These are phyloP conservation scores for Diaporthe ampelina DNA, from an alignment of 2,329 filamentous ascomycete species.

Conservation along the genomic window DNA sequence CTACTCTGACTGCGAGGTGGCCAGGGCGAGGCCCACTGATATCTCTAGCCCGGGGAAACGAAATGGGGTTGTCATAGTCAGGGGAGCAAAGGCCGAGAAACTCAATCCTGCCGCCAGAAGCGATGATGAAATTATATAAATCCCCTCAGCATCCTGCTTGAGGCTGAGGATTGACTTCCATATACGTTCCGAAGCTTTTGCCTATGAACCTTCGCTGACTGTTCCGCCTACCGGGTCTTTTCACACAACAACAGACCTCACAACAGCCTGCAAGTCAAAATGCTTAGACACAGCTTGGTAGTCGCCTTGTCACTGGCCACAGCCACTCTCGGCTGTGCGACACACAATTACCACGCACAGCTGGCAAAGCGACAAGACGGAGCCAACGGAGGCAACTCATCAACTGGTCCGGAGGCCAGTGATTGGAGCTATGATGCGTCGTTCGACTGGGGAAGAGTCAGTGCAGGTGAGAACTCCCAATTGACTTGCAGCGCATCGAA, in stretches of 20 bases:
- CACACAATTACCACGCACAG: conserved; percentile 14
- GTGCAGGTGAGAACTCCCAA: conserved; percentile 44
- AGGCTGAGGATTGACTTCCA: not conserved
- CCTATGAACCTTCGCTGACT: conserved; percentile 9
- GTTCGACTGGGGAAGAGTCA: conserved; percentile 57
- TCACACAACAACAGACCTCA: not conserved
- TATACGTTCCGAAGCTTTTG: not conserved
- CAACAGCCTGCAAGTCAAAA: not conserved
- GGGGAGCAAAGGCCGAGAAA: not conserved
- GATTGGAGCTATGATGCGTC: conserved; percentile 53
- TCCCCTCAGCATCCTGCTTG: not conserved
- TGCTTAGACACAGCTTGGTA: conserved; percentile 16
- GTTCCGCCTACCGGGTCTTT: conserved; percentile 17
- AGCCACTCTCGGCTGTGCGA: conserved; percentile 14
- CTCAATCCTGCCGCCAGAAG: not conserved
- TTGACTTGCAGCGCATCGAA: too few relatives aligned
- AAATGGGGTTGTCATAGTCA: not conserved
- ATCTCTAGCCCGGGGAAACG: not conserved
- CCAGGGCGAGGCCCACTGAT: conserved; percentile 8
- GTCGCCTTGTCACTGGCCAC: conserved; percentile 17
- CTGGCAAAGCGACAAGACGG: conserved; percentile 25
- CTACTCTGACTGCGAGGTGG: not conserved
- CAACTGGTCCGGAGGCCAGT: conserved; percentile 6
- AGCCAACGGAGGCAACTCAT: conserved; percentile 4
- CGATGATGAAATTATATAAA: conserved; percentile 16